Base-by-base conservation (phyloP, 495 filamentous ascomycete species). In the Lophiostoma macrostomum region DNA sequence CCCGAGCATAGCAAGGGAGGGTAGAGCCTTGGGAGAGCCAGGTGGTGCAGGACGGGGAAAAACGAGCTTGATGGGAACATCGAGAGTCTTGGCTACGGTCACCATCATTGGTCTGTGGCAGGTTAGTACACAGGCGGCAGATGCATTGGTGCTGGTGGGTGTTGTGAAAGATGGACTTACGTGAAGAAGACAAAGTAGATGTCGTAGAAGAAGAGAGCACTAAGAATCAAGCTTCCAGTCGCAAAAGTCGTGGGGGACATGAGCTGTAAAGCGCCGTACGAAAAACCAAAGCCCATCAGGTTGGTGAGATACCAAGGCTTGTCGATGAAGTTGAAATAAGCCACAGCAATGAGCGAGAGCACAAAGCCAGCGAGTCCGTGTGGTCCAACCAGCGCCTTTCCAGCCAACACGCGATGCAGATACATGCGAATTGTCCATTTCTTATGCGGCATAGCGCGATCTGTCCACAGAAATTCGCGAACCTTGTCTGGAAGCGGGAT, bases 161-260 rank as follows among this genome's bases (percentile, higher is more conserved):
- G 31, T 1, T 19, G n/a, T 36, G 53, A 7, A 27, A 18, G 35
- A n/a, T 19, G 30, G 8, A 70, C 76, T 64, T 66, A 81, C 74
- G 93, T 98, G 68, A 87, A 98, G 66, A 96, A 98, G 45, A 98
- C 93, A 72, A 97, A 94, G 64, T 90, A 86, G 44, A 98, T 91
- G 60, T 98, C 93, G 61, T 98, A 98, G 61, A 91, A 76, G 67
- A 97, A 97, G 13, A 98, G 74, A 0, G 84, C 86, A 2, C 68
- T 73, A 0, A 97, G 74, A 25, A 98, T 83, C 22, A 88, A 68
- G 1, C 83, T 84, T 3, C 90, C 93, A 0, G 88, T 95, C 50
- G 75, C 73, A 64, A 96, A 95, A 0, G 87, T 95, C 0, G 90
- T 93, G 0, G 93, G 94, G 1, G 91, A 95, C 73, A 98, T 80